Evolutionary conservation across 2,329 filamentous ascomycete species (phyloP), one percentile per base, ranked within the genome.

Genomic region (Exophiala bonariae): DNA sequence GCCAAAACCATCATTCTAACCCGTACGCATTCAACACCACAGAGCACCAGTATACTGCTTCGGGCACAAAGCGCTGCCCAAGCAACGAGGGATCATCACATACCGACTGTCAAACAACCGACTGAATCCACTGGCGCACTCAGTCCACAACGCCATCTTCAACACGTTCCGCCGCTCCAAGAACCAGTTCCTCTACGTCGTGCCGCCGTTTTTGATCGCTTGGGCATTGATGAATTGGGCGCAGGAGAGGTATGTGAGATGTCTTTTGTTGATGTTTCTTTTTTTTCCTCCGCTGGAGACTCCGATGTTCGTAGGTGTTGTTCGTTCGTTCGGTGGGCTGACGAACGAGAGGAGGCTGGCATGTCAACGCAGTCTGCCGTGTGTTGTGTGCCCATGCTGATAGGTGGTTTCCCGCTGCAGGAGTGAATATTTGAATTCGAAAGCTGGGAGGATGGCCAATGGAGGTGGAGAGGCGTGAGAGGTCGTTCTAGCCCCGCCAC

Each of bases 221-320:
- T 97, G 96, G 77, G 82, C 84, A 68, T 66, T 83, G 59, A 87
- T 97, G 85, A 74, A 86, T 67, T 97, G 93, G 93, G 92, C 92
- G 58, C 85, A 82, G 64, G 83, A 95, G 74, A 82, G 83, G 93
- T 97, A 80, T 62, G 82, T n/a, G n/a, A n/a, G n/a, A n/a, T n/a
- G n/a, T n/a, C n/a, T n/a, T n/a, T n/a, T n/a, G n/a, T 40, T 16
- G 11, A 6, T 26, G 6, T 26, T 26, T 6, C 6, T 40, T 16
- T 36, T 33, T 7, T 16, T 34, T 33, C 13, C 26, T 30, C 10
- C 17, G 22, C 32, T 41, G 22, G 23, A 19, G 55, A 38, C 20
- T 10, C 8, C 26, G 17, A 6, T 32, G 33, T 11, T n/a, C n/a
- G n/a, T n/a, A n/a, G n/a, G n/a, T n/a, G n/a, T n/a, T n/a, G n/a